Evolutionary conservation across 140 eudicot species (phyloP).

Genomic region (Oenanthe javanica): DNA sequence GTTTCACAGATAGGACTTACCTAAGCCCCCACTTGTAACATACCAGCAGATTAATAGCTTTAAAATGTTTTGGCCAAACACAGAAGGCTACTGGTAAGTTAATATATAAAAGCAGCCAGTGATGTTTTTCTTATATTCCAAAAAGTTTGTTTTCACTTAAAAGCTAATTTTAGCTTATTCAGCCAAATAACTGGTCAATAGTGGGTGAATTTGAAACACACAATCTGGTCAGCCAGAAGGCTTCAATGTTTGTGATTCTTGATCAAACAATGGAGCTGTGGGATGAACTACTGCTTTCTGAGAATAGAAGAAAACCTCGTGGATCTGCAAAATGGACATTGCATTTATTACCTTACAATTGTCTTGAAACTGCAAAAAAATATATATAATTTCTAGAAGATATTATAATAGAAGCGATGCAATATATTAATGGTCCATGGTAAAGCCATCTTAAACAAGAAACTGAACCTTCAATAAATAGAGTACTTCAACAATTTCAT

Average conservation of each 20-base stretch:
- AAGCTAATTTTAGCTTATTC: neutral
- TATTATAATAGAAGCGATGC: neutral
- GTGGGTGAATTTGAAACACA: neutral
- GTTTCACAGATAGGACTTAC: neutral
- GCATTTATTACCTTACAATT: neutral
- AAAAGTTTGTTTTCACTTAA: neutral
- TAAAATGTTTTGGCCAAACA: neutral
- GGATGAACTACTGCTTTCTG: constrained; percentile 99
- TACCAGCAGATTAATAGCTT: neutral
- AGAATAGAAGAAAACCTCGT: constrained; percentile 84
- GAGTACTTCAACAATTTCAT: neutral
- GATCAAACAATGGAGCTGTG: constrained; percentile 88
- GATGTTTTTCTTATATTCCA: neutral
- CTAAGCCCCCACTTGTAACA: neutral
- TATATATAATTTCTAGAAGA: neutral
- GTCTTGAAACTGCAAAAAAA: neutral
- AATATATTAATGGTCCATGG: neutral
- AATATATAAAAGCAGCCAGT: neutral
- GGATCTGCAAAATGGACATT: constrained; percentile 39
- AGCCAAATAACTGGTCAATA: neutral
- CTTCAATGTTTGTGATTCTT: constrained; percentile 78
- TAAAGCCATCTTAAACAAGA: constrained; percentile 2
- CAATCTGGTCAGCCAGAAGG: too few relatives aligned
- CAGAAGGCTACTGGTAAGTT: neutral
- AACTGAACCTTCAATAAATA: neutral